phyloP scores from a whole-genome alignment of 768 basidiomycete genomes.

The Leccinum sublutescens region DNA sequence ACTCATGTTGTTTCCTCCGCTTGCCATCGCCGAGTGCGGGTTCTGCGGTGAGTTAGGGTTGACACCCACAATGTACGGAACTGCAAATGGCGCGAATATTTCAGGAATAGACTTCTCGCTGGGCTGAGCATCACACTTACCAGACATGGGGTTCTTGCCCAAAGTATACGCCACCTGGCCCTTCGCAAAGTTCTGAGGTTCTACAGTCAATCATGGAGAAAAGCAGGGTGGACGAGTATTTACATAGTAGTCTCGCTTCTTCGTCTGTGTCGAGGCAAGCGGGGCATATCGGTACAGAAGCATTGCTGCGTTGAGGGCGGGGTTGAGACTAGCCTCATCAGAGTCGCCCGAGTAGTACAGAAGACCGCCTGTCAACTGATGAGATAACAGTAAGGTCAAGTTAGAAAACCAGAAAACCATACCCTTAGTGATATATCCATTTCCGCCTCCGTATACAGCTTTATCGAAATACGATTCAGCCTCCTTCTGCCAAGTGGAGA shows the following conservation, averaged over 20 bases:
- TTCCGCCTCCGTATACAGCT: conserved; percentile 57
- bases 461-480: conserved; percentile 77
- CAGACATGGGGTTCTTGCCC: conserved; percentile 88
- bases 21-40: conserved; percentile 88
- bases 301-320: conserved; percentile 86
- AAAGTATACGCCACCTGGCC: conserved; percentile 78
- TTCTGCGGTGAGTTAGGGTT: conserved; percentile 91
- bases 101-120: background rate
- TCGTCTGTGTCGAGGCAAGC: conserved; percentile 60
- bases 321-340: conserved; percentile 75
- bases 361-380: conserved; percentile 58
- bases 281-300: conserved; percentile 74
- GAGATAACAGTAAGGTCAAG: background rate
- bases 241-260: conserved; percentile 61
- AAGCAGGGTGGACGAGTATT: conserved; percentile 12
- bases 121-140: conserved; percentile 37
- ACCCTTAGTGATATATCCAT: conserved; percentile 64
- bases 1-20: conserved; percentile 71
- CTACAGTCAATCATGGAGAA: conserved; percentile 7
- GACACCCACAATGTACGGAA: conserved; percentile 73
- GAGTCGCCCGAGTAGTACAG: conserved; percentile 85
- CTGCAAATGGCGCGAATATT: background rate
- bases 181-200: conserved; percentile 63
- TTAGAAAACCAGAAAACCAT: conserved; percentile 20
- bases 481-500: conserved; percentile 63